Percentiles rank a stretch among this genome's conserved stretches.
These are phyloP conservation scores for Tylopilus sp. DNA, from an alignment of 768 basidiomycete species.

Conservation along the genomic window DNA sequence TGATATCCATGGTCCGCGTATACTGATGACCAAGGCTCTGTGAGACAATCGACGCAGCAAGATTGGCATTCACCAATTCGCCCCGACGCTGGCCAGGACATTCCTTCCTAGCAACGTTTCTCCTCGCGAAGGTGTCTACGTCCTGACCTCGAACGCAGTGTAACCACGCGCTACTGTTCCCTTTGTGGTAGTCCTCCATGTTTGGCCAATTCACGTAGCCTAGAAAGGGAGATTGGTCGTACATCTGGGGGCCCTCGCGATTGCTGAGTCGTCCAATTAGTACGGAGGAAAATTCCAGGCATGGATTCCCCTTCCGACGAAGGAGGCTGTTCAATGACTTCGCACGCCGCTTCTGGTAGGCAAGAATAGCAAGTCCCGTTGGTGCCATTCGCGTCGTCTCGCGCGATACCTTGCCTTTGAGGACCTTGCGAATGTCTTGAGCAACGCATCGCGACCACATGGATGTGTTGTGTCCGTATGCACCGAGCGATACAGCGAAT, in stretches of 20 bases:
- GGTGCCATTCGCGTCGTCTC: conserved; percentile 6
- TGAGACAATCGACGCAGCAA: neutral
- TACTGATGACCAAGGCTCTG: conserved; percentile 33
- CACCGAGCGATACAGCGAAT: conserved; percentile 57
- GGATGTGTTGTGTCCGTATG: conserved; percentile 27
- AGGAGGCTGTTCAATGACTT: conserved; percentile 53
- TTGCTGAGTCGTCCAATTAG: conserved; percentile 55
- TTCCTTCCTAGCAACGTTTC: conserved; percentile 58
- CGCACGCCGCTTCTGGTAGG: conserved; percentile 69
- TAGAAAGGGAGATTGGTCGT: conserved; percentile 9
- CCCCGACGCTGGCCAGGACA: conserved; percentile 65
- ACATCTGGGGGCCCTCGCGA: neutral
- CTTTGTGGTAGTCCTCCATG: conserved; percentile 64
- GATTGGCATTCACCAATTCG: conserved; percentile 50
- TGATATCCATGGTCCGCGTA: conserved; percentile 70
- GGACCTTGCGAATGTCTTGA: conserved; percentile 48
- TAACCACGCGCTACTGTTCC: conserved; percentile 69
- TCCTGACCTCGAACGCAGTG: conserved; percentile 42
- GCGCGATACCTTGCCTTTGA: conserved; percentile 49
- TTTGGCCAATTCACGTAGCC: conserved; percentile 60
- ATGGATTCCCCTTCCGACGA: neutral
- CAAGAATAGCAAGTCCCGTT: conserved; percentile 39
- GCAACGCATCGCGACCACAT: conserved; percentile 39
- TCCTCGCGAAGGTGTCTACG: conserved; percentile 38
- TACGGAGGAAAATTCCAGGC: conserved; percentile 34